phyloP scores from a whole-genome alignment of 306 rosid species.

The Malus asiatica region DNA sequence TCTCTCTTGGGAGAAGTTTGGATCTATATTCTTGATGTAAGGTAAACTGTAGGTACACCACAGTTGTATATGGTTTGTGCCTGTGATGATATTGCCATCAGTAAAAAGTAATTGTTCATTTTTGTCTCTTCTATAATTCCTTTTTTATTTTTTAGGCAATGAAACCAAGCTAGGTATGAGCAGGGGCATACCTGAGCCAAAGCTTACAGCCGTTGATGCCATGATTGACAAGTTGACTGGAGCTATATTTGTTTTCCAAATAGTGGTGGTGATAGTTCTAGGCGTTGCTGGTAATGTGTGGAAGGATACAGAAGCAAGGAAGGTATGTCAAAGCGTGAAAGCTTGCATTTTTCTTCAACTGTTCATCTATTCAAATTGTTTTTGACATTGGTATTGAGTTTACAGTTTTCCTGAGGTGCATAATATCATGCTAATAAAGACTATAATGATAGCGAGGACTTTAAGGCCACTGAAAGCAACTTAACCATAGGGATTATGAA shows the following conservation, averaged over 20 bases:
- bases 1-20: background rate
- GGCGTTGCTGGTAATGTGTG: slow-evolving; percentile 96
- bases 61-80: background rate
- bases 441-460: background rate
- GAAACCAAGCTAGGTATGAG: slow-evolving; percentile 99
- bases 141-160: slow-evolving; percentile 51
- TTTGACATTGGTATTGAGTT: background rate
- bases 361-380: background rate
- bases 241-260: slow-evolving; percentile 92
- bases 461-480: background rate
- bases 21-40: background rate
- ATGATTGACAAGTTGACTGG: slow-evolving; percentile 98
- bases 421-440: background rate
- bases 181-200: slow-evolving; percentile 96
- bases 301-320: slow-evolving; percentile 96
- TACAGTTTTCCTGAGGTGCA: slow-evolving; percentile 12
- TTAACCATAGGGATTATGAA: background rate
- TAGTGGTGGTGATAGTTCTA: slow-evolving; percentile 92
- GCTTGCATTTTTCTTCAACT: slow-evolving; percentile 13
- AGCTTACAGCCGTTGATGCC: slow-evolving; percentile 97
- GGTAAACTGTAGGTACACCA: background rate
- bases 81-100: background rate
- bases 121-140: slow-evolving; percentile 7
- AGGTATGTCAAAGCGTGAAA: slow-evolving; percentile 42
- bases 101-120: slow-evolving; percentile 16